Evolutionary conservation across 2,329 filamentous ascomycete genomes (phyloP).

Genomic region (Bipolaris oryzae): DNA sequence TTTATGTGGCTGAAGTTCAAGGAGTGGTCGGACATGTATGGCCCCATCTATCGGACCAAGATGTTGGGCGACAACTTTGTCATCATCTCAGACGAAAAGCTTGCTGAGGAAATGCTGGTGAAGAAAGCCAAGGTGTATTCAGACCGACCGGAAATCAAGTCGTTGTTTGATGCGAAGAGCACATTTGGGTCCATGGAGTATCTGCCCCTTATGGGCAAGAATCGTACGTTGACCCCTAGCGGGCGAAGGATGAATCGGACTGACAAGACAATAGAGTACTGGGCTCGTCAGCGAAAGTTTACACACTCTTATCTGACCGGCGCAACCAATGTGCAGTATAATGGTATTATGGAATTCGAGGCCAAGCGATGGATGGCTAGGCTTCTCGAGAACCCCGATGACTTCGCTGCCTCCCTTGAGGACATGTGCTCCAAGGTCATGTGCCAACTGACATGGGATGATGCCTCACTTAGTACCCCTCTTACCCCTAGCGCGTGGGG

Average conservation of each 20-base stretch:
- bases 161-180: constrained; percentile 62
- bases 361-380: constrained; percentile 60
- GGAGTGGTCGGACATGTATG: constrained; percentile 45
- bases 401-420: constrained; percentile 59
- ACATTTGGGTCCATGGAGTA: constrained; percentile 63
- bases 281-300: constrained; percentile 61
- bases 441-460: constrained; percentile 61
- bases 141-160: constrained; percentile 58
- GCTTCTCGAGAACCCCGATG: constrained; percentile 57
- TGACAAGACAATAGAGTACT: constrained; percentile 53
- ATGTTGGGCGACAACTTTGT: constrained; percentile 54
- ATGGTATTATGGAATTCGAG: constrained; percentile 60
- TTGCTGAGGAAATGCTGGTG: constrained; percentile 60
- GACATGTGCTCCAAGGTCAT: constrained; percentile 65
- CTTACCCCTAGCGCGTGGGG: constrained; percentile 61
- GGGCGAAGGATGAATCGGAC: background rate
- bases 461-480: constrained; percentile 55
- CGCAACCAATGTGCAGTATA: constrained; percentile 52
- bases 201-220: constrained; percentile 62
- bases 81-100: constrained; percentile 58
- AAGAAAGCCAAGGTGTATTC: constrained; percentile 60
- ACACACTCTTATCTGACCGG: constrained; percentile 59
- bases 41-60: constrained; percentile 46
- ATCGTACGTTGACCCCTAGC: constrained; percentile 50
- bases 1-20: constrained; percentile 61